A percentile compares a stretch with the other conserved stretches of the same genome.
phyloP scores from a whole-genome alignment of 441 rosid species.

The Caryocar brasiliense region DNA sequence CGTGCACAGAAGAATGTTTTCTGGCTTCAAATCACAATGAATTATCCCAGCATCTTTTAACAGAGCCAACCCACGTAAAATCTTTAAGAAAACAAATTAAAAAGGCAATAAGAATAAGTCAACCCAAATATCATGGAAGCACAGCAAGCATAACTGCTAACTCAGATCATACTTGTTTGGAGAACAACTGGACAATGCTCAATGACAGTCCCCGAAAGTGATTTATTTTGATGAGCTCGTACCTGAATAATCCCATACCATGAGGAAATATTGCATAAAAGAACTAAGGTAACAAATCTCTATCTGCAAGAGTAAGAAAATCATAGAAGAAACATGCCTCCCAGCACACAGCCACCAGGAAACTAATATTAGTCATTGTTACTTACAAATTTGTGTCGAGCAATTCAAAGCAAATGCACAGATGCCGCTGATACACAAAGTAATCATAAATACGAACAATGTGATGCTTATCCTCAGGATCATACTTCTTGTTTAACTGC shows the following conservation, averaged over 20 bases:
- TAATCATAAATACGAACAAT: conserved; percentile 94
- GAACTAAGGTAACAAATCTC: conserved; percentile 6
- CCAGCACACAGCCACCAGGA: background rate
- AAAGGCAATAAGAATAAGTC: background rate
- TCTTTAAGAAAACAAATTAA: conserved; percentile 33
- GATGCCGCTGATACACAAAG: conserved; percentile 77
- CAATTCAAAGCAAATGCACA: conserved; percentile 96
- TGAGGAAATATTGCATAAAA: conserved; percentile 9
- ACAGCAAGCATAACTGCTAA: conserved; percentile 1
- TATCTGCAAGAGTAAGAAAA: conserved; percentile 2
- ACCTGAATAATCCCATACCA: conserved; percentile 38
- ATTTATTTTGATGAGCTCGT: conserved; percentile 96
- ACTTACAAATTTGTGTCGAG: conserved; percentile 97
- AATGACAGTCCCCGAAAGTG: conserved; percentile 89
- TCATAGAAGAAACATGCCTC: conserved; percentile 1
- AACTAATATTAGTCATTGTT: conserved; percentile 3
- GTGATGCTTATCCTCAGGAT: conserved; percentile 97
- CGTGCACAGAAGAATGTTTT: conserved; percentile 89
- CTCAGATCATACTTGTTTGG: conserved; percentile 74
- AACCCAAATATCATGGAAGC: conserved; percentile 5
- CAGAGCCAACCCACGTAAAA: conserved; percentile 79
- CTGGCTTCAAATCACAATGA: conserved; percentile 98
- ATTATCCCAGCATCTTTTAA: conserved; percentile 95
- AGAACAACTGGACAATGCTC: conserved; percentile 92
- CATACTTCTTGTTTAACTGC: conserved; percentile 96